Evolutionary conservation across 2,329 filamentous ascomycete species (phyloP), one percentile per base, ranked within the genome.

Genomic region (Trichoderma sp.): DNA sequence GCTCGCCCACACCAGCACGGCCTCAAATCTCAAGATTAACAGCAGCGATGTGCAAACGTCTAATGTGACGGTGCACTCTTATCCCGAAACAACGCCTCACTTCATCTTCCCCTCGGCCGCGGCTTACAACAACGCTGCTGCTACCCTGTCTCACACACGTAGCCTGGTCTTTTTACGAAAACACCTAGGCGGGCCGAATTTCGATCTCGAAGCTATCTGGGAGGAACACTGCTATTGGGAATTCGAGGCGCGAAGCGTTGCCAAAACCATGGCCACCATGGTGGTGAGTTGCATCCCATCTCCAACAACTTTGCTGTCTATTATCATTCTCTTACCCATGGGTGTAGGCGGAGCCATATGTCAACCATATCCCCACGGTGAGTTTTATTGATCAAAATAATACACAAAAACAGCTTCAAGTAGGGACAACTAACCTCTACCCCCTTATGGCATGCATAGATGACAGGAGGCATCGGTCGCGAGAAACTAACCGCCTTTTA

Each of bases 121-220:
- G 0, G 78, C 83, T 70, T 91, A 88, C 79, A 81, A 86, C 71
- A 82, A 85, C 70, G 78, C 84, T 3, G 81, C 86, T 0, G 90
- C 89, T 23, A 82, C 85, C 2, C 82, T 93, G 0, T 85, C 89
- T 0, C 91, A 94, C 78, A 91, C 91, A 1, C 86, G 91, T 1
- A 89, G 83, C 71, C 80, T 93, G 4, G 81, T 84, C 0, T 92
- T 93, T 74, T 76, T 94, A 12, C 92, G 92, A 77, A 84, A 85
- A n/a, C 81, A 87, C 13, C 80, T 92, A 8, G 82, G 83, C 2
- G 92, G 91, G 0, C 91, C 92, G 0, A 86, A 84, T 71, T 93
- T 94, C 76, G 90, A 94, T 76, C 86, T 94, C 20, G 92, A 94
- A 77, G 85, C 86, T 1, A 90, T 94, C 65, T 95, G 92, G 92